Evolutionary conservation across 2,329 filamentous ascomycete genomes (phyloP).

Genomic region (Stagonosporopsis vannaccii): DNA sequence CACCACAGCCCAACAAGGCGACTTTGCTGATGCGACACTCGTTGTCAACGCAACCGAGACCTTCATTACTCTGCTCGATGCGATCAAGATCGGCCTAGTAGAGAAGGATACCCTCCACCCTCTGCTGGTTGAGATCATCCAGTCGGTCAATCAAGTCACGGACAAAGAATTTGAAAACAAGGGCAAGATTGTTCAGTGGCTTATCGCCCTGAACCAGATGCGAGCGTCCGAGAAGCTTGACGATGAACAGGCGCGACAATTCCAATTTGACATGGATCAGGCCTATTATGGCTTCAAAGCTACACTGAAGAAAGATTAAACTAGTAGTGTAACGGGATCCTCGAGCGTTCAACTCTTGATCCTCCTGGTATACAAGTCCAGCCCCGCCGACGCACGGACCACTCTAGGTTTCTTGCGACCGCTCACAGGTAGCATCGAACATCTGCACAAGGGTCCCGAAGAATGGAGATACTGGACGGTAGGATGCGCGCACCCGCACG

Average conservation of each 20-base stretch:
- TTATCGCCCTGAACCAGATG: slow-evolving; percentile 98
- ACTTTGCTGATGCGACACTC: slow-evolving; percentile 64
- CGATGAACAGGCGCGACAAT: slow-evolving; percentile 85
- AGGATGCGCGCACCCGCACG: slow-evolving; percentile 3
- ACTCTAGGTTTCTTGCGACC: slow-evolving; percentile 18
- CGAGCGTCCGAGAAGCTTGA: slow-evolving; percentile 89
- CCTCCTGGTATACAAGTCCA: slow-evolving; percentile 2
- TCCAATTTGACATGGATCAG: slow-evolving; percentile 92
- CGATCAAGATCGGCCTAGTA: slow-evolving; percentile 86
- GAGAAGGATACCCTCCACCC: slow-evolving; percentile 98
- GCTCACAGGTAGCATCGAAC: neutral
- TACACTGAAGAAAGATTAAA: slow-evolving; percentile 62
- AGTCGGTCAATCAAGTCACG: slow-evolving; percentile 96
- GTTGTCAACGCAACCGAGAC: slow-evolving; percentile 94
- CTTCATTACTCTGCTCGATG: slow-evolving; percentile 98
- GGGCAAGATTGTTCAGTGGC: slow-evolving; percentile 97
- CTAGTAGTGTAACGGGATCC: neutral
- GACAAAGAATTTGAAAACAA: slow-evolving; percentile 94
- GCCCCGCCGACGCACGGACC: slow-evolving; percentile 32
- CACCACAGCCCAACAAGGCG: slow-evolving; percentile 47
- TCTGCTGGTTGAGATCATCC: slow-evolving; percentile 91
- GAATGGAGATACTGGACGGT: slow-evolving; percentile 42
- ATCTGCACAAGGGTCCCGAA: slow-evolving; percentile 1
- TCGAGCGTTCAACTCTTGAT: neutral
- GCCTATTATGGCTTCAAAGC: slow-evolving; percentile 94